Evolutionary conservation across 306 rosid genomes (phyloP).

Genomic region (Acmispon strigosus): DNA sequence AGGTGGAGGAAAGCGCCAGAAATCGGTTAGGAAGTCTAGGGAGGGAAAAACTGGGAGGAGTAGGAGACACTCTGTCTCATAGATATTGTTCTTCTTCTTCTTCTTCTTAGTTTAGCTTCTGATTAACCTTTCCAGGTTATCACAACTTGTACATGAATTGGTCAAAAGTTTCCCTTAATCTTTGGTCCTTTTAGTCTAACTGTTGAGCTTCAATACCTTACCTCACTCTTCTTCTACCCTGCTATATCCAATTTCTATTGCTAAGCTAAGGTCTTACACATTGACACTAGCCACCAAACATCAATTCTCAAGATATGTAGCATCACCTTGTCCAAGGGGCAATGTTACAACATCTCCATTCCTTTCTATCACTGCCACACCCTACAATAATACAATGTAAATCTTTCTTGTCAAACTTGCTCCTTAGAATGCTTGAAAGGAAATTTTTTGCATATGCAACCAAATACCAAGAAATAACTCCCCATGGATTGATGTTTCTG

Average conservation of each 20-base stretch:
- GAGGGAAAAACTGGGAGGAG: constrained; percentile 71
- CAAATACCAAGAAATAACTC: neutral
- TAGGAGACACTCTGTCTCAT: constrained; percentile 65
- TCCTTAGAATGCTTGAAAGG: neutral
- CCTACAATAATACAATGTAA: neutral
- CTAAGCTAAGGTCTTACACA: constrained; percentile 4
- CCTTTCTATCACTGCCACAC: neutral
- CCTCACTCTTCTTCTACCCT: neutral
- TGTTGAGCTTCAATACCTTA: neutral
- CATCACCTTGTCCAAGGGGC: neutral
- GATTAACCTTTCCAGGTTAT: constrained; percentile 16
- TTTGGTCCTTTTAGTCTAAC: neutral
- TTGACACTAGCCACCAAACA: constrained; percentile 1
- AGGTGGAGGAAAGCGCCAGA: constrained; percentile 51
- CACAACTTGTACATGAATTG: constrained; percentile 29
- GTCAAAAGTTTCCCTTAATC: constrained; percentile 9
- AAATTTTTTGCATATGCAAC: neutral
- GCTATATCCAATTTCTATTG: neutral
- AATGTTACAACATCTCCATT: neutral
- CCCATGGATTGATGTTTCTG: neutral
- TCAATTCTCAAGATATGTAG: neutral
- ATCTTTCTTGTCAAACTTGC: neutral
- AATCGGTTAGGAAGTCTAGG: constrained; percentile 47
- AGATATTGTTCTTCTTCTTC: constrained; percentile 13
- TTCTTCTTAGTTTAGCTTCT: neutral